Evolutionary conservation across 225 moss, liverwort and hornwort genomes (phyloP), one percentile per base, ranked within the genome.

Genomic region (Polytrichum formosum): DNA sequence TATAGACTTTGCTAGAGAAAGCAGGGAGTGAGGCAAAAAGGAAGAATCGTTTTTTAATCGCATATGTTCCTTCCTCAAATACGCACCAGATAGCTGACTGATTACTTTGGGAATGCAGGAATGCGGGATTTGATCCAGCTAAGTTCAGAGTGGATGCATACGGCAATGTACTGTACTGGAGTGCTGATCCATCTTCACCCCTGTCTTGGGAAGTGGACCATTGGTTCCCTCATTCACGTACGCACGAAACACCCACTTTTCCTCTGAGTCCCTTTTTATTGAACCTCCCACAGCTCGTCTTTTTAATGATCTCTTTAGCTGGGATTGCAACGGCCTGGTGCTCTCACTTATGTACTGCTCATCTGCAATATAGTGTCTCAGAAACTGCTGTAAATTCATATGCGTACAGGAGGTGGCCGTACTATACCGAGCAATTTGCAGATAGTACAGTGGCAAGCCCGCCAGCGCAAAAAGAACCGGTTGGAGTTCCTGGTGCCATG

Each of bases 191-290:
- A 28, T 85, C 82, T 25, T 88, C 88, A 62, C 88, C 88, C 59
- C 67, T 88, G 55, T 85, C 85, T 21, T 88, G 88, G 88, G 88
- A 88, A 75, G 82, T 88, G 28, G 85, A 88, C 76, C 88, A 88
- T 72, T 88, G 88, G 88, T 88, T 88, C 61, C 88, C 88, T 21
- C 88, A 88, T 79, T 88, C 88, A 75, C 74, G 88, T 88, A 85
- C 22, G 81, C 61, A 54, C 61, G 9, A 35, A 33, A 6, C 19
- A 30, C 29, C 67, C 17, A 21, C 27, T 21, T 4, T 33, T 18
- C 19, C 26, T 27, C 23, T 63, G 5, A 29, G 5, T 62, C 5
- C 54, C 1, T n/a, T 26, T 22, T n/a, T 4, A 37, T 37, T 3
- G 37, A 23, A 2, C 28, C 26, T 59, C 28, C 46, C 31, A 37